Evolutionary conservation across 768 basidiomycete genomes (phyloP).

Genomic region (Rickenella mellea): DNA sequence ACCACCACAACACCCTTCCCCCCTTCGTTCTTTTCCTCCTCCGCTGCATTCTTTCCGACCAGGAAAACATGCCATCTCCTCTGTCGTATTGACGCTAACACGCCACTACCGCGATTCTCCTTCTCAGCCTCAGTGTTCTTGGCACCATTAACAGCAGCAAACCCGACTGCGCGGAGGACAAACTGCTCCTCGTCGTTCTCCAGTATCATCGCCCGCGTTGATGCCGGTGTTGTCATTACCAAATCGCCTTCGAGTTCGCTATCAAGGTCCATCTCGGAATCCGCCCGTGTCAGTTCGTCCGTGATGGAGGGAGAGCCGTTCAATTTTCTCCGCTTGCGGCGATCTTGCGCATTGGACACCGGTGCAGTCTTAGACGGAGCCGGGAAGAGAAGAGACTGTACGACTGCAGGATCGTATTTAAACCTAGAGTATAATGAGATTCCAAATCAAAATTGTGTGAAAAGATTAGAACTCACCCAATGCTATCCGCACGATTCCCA

Average conservation of each 20-base stretch:
- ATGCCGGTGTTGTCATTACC: too few species aligned
- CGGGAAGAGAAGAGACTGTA: conserved; percentile 38
- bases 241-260: too few species aligned
- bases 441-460: background rate
- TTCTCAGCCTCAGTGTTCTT: background rate
- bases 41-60: too few species aligned
- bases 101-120: background rate
- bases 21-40: too few species aligned
- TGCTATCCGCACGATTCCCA: conserved; percentile 23
- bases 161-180: background rate
- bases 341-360: conserved; percentile 6
- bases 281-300: background rate
- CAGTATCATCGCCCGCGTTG: background rate
- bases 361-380: conserved; percentile 11
- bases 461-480: conserved; percentile 29
- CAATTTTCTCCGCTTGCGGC: conserved; percentile 20
- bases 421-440: conserved; percentile 26
- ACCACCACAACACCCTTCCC: too few species aligned
- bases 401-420: conserved; percentile 38
- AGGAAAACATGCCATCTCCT: too few species aligned
- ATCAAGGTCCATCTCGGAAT: background rate
- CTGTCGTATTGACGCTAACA: too few species aligned
- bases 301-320: background rate
- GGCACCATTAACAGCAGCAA: background rate
- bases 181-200: background rate